Percentiles rank a stretch among this genome's conserved stretches.
Conservation (phyloP, 768 basidiomycete species). For the Neoboletus subvelutipes region DNA sequence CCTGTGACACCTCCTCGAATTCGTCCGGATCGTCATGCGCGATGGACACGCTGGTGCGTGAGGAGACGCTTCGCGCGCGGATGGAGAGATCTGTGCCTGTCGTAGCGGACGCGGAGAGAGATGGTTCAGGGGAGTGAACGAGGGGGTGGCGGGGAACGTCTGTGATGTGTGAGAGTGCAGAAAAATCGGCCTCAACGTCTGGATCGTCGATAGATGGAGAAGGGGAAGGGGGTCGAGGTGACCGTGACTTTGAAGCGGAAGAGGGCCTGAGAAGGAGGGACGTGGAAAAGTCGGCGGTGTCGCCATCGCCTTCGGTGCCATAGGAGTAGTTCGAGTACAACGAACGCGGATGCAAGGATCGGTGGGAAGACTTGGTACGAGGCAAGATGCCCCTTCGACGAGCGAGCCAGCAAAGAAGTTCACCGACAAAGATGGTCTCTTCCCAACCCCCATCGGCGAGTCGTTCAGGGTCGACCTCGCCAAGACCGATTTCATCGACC, state of each 20-base stretch:
- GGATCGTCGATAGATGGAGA: no score
- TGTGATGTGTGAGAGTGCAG: slow-evolving; percentile 25
- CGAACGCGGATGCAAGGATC: slow-evolving; percentile 9
- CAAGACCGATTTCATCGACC: slow-evolving; percentile 58
- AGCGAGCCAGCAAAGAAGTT: slow-evolving; percentile 73
- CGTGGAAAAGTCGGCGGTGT: slow-evolving; percentile 21
- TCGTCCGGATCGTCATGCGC: slow-evolving; percentile 8
- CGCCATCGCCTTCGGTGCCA: slow-evolving; percentile 13
- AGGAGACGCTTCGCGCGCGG: slow-evolving; percentile 27
- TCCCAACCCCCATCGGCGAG: slow-evolving; percentile 65
- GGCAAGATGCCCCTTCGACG: slow-evolving; percentile 34
- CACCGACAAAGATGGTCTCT: slow-evolving; percentile 65
- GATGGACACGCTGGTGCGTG: slow-evolving; percentile 23
- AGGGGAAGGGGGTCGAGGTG: slow-evolving; percentile 1
- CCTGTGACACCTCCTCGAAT: slow-evolving; percentile 14
- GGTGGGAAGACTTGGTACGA: slow-evolving; percentile 5
- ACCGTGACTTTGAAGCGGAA: neutral
- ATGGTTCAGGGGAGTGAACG: slow-evolving; percentile 32
- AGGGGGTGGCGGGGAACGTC: slow-evolving; percentile 33
- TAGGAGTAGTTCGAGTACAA: slow-evolving; percentile 22
- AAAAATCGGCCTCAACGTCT: slow-evolving; percentile 3
- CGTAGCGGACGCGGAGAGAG: slow-evolving; percentile 36
- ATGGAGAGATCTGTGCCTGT: slow-evolving; percentile 35
- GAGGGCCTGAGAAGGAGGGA: slow-evolving; percentile 30
- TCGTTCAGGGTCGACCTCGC: slow-evolving; percentile 59